Base-by-base conservation (phyloP, 257 asterid genomes). In the Solanum arcanum region DNA sequence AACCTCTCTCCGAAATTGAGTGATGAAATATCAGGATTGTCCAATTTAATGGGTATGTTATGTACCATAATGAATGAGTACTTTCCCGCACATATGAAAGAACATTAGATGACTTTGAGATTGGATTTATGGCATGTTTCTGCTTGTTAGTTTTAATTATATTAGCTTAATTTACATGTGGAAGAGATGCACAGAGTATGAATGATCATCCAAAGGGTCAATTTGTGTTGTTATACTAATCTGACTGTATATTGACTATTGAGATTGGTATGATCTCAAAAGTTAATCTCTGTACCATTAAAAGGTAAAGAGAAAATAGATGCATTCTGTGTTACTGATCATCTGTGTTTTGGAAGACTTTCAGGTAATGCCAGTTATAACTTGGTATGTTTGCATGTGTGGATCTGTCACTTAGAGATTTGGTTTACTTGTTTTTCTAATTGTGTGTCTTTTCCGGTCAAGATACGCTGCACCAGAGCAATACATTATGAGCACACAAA, bases 381-480 rank as follows among this genome's bases (percentile, higher is more conserved):
- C 27, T 80, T 80, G 68, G 11, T 47, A 80, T 47, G 25, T 80
- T 29, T 39, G 14, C n/a, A 31, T 47, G 68, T 39, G 21, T 81
- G 14, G 47, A 33, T 83, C 46, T 87, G 81, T 11, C 29, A 72
- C 31, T 27, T 83, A 35, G 41, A 41, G 7, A 41, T 84, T 52
- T 76, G 9, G 59, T 49, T 70, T 47, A 80, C 42, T 81, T 81
- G 6, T 49, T 80, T 81, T 16, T 29, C 85, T 81, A 49, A 81
- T 12, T 81, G 12, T 42, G 59, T 29, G 16, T 49, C 21, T 74
- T 89, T 84, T 52, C 18, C 2, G 83, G 27, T 86, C 42, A 92
- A 97, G 99, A 92, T 96, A 97, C 87, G 93, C 98, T 87, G 99
- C 99, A 84, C 99, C 99, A n/a, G 99, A 97, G 90, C 99, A 97